Evolutionary conservation across 805 yeast species (phyloP), one percentile per base, ranked within the genome.

Genomic region (Zygotorulaspora sp.): DNA sequence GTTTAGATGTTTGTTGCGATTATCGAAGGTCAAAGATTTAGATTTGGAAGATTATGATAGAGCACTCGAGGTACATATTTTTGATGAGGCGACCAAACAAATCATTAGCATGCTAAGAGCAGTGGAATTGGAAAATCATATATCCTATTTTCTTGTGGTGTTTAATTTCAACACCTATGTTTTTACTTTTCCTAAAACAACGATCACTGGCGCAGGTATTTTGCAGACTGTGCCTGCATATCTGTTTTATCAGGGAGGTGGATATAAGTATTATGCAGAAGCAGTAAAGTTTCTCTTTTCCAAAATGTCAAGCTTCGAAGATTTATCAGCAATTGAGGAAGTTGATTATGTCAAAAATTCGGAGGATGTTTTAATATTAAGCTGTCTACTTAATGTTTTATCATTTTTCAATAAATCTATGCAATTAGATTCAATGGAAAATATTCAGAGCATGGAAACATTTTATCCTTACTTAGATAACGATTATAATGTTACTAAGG

Each of bases 191-290:
- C 56, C 67, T 1, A 57, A 55, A 33, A 45, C 59, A 1, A 44
- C 57, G 4, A 42, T 52, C 5, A 44, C 52, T 1, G 53, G 54
- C 6, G 50, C 53, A 11, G 67, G 57, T 25, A 57, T 52, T 22
- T 28, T 63, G 4, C 58, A 65, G 28, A 64, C 69, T 1, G 39
- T 66, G n/a, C 66, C 65, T 20, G 65, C 63, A 2, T 65, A 78
- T 16, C 53, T 71, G n/a, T 68, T 79, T 30, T 61, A 78, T 39
- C 80, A 78, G 49, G 53, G 62, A 28, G 74, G 72, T 6, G 78
- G 79, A 3, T 70, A 70, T 38, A 50, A 40, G 29, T 12, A 51
- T n/a, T 57, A 57, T 27, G 33, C 40, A 7, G 50, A 52, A 1
- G 40, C 55, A 6, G 29, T 53, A 9, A 45, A 40, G 20, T 25